Evolutionary conservation across 2,329 filamentous ascomycete species (phyloP).

Genomic region (Cercospora citrullina): DNA sequence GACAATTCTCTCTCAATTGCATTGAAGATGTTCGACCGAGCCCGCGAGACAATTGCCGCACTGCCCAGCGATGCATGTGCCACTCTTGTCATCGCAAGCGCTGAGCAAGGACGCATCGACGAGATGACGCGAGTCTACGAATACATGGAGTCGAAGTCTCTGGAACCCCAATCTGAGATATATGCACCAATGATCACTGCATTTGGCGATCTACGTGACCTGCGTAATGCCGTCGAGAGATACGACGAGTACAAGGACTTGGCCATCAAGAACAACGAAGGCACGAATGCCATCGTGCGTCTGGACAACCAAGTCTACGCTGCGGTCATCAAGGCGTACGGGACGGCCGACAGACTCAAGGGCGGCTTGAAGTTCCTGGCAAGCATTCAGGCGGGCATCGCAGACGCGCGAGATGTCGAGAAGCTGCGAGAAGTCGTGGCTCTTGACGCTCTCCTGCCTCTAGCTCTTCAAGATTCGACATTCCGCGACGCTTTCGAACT

Average conservation of each 20-base stretch:
- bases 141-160: slow-evolving; percentile 80
- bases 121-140: slow-evolving; percentile 91
- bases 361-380: slow-evolving; percentile 83
- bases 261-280: slow-evolving; percentile 80
- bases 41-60: slow-evolving; percentile 59
- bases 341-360: slow-evolving; percentile 74
- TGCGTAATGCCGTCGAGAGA: slow-evolving; percentile 85
- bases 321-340: slow-evolving; percentile 85
- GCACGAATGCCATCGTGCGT: slow-evolving; percentile 66
- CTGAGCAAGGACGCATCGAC: slow-evolving; percentile 73
- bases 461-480: slow-evolving; percentile 68
- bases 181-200: slow-evolving; percentile 96
- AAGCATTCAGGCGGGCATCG: slow-evolving; percentile 66
- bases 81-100: slow-evolving; percentile 82
- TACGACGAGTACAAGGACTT: slow-evolving; percentile 93
- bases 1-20: slow-evolving; percentile 86
- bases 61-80: slow-evolving; percentile 84
- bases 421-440: slow-evolving; percentile 70
- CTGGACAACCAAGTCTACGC: slow-evolving; percentile 85
- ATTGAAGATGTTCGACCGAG: slow-evolving; percentile 79
- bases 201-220: slow-evolving; percentile 77
- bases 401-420: slow-evolving; percentile 43
- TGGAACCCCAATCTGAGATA: slow-evolving; percentile 73
- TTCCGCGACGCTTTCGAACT: slow-evolving; percentile 73
- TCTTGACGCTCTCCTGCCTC: slow-evolving; percentile 73